Conservation (phyloP, 2,329 filamentous ascomycete genomes). For the Coniochaeta prunicola region DNA sequence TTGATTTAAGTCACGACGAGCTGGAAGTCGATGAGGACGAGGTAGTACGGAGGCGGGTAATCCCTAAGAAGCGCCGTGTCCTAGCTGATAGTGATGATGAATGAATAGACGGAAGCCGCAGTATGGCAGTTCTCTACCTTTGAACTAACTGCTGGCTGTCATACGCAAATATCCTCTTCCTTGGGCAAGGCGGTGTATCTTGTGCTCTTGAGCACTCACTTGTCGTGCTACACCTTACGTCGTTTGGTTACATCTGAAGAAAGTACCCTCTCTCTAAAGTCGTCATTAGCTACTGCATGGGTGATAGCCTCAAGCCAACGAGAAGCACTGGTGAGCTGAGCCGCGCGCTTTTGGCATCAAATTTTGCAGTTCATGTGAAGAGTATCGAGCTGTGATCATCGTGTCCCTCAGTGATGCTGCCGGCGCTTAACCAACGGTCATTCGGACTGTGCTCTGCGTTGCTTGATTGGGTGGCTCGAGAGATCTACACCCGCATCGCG, state of each 20-base stretch:
- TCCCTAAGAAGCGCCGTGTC: not conserved
- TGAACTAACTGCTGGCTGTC: not conserved
- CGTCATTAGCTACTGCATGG: too few relatives aligned
- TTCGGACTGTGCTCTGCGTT: not conserved
- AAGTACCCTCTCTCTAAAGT: too few relatives aligned
- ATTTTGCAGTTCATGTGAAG: not conserved
- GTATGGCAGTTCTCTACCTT: not conserved
- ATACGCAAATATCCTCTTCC: not conserved
- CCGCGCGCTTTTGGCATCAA: not conserved
- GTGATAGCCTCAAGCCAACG: too few relatives aligned
- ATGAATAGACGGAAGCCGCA: not conserved
- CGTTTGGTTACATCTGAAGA: not conserved
- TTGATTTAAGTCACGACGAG: not conserved
- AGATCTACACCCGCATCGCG: not conserved
- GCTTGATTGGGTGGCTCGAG: not conserved
- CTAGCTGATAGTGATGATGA: conserved; percentile 1
- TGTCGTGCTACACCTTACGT: not conserved
- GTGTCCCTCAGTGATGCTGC: not conserved
- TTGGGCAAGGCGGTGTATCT: not conserved
- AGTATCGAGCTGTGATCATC: not conserved
- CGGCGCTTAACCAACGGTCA: not conserved
- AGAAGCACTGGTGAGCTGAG: not conserved
- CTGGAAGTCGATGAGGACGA: not conserved
- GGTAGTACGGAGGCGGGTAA: not conserved
- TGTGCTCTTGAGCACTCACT: not conserved